Base-by-base conservation (phyloP, 2,329 filamentous ascomycete genomes). In the Claviceps purpurea region DNA sequence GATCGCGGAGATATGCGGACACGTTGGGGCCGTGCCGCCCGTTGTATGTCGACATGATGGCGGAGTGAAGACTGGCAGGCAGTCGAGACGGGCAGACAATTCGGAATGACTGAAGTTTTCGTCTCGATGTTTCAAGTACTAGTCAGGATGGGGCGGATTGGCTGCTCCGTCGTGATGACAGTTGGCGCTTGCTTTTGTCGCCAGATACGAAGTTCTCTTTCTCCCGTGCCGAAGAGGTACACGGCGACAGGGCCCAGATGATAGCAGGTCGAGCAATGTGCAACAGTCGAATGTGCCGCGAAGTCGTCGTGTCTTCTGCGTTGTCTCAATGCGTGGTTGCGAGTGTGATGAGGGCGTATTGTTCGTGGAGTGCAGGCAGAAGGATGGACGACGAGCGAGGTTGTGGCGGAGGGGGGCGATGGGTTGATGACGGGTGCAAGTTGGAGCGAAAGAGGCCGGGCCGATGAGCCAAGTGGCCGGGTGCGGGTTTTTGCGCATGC, bases 21-120 rank as follows among this genome's bases (percentile, higher is more conserved):
- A 95, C 87, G 68, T 95, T 95, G 63, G 87, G 85, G 61, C 80
- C 86, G 64, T 85, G 82, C 56, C 88, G 85, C 64, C 83, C 84
- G 68, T 78, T 82, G 77, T 82, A 89, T 65, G 74, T 78, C 66
- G 87, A 81, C 85, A 89, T 89, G 54, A 53, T 59, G 56, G 38
- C 42, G 51, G 49, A 42, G 40, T 48, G 42, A 43, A 39, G 44
- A 39, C 38, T 14, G 30, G 30, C 30, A 34, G 30, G 10, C 30
- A 44, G 46, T 48, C 24, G 10, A 37, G 24, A 20, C 6, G 14
- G 14, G 26, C 14, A 2, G 44, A 46, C 16, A 30, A 13, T 13
- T 18, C 26, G n/a, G 30, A 11, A 4, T 34, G 10, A 11, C 30
- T 34, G 10, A 34, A 34, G 30, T 1, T 34, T 34, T 34, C 30